phyloP scores from a whole-genome alignment of 305 asterid species.

The Ilex paraguariensis region DNA sequence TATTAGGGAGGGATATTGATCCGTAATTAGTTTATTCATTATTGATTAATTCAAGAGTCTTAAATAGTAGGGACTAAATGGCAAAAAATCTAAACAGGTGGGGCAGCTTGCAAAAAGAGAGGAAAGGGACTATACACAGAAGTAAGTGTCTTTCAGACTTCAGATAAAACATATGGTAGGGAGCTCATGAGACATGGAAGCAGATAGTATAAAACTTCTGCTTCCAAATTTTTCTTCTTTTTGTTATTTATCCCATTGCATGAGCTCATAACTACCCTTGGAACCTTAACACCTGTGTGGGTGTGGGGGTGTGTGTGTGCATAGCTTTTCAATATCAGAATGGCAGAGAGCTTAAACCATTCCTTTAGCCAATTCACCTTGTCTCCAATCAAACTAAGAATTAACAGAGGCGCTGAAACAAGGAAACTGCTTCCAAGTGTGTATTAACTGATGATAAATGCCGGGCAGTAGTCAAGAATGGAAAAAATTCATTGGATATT shows the following conservation, averaged over 20 bases:
- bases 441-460: slow-evolving; percentile 46
- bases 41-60: no score
- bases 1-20: no score
- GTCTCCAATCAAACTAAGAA: slow-evolving; percentile 26
- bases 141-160: slow-evolving; percentile 17
- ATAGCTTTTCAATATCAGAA: slow-evolving; percentile 9
- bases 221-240: no score
- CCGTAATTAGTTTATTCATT: no score
- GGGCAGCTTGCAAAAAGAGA: neutral
- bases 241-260: no score
- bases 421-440: slow-evolving; percentile 31
- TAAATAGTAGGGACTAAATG: no score
- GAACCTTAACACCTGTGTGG: no score
- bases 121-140: slow-evolving; percentile 7
- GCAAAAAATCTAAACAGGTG: no score
- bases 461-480: slow-evolving; percentile 54
- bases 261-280: no score
- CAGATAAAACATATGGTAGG: slow-evolving; percentile 16
- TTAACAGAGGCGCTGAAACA: slow-evolving; percentile 20
- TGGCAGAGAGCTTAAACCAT: slow-evolving; percentile 37
- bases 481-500: slow-evolving; percentile 66
- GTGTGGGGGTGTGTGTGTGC: no score
- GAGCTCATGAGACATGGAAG: slow-evolving; percentile 6
- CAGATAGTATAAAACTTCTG: slow-evolving; percentile 22
- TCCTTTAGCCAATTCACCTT: slow-evolving; percentile 28